Evolutionary conservation across 306 rosid genomes (phyloP), one percentile per base, ranked within the genome.

Genomic region (Cicer chorassanicum): DNA sequence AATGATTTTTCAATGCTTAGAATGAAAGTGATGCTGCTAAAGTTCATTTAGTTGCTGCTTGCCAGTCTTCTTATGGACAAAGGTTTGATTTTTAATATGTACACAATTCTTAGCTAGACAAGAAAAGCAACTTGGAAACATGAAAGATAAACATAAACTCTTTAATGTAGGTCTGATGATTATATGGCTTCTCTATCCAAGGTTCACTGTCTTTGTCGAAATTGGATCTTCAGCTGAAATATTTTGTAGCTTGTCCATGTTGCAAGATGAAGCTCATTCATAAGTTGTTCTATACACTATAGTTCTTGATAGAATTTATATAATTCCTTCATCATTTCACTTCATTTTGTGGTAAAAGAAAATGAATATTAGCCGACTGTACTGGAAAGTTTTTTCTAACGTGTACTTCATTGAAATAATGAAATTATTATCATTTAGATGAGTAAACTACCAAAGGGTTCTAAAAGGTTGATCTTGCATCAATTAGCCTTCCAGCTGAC

Each of bases 141-240:
- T 75, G 55, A 69, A 70, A 68, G 34, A n/a, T 43, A 24, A 19
- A 19, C 40, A 50, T 79, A 29, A 49, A 49, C 65, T 68, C 43
- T 82, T 65, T 19, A 21, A 80, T 73, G 79, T 87, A 94, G 98
- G 79, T 90, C 96, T 61, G 92, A 90, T 71, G 97, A 94, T 84
- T 94, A 94, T 65, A 94, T 91, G 97, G 93, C 90, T 44, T 84
- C 97, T 73, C 89, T 94, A 12, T 88, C 96, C 48, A 87, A 84
- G 84, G 96, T 94, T 90, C 98, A 90, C 76, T 79, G 91, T 74
- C 88, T 82, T 19, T 90, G 90, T 83, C 87, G 94, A 83, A 89
- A 86, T 57, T 93, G 97, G 97, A 80, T 11, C 18, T 11, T 49
- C 50, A 48, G 49, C 69, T 84, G 78, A 86, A 84, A 36, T 45